Percentiles rank a stretch among this genome's conserved stretches.
phyloP scores from a whole-genome alignment of 371 early-diverging fungal genomes.

The Mortierella sp. region DNA sequence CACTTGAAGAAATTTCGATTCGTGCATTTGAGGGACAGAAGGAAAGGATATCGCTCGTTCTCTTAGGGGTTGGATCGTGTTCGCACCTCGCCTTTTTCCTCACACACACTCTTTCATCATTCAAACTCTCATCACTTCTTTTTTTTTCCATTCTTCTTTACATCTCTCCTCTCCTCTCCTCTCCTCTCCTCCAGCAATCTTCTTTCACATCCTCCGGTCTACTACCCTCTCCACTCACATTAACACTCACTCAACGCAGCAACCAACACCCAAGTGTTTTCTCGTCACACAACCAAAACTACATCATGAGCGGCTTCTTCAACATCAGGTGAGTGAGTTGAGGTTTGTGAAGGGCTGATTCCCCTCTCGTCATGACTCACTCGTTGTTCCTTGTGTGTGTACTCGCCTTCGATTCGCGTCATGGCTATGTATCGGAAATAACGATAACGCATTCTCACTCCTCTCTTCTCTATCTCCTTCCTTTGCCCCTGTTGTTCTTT shows the following conservation, averaged over 20 bases:
- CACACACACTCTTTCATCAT: too few relatives aligned
- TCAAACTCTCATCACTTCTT: background rate
- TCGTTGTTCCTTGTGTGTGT: background rate
- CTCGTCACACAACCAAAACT: background rate
- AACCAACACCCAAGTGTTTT: background rate
- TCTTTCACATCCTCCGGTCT: too few relatives aligned
- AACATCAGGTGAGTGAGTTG: slow-evolving; percentile 52
- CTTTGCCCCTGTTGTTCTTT: background rate
- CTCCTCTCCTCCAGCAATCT: background rate
- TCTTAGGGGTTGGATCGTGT: too few relatives aligned
- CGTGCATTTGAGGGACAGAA: too few relatives aligned
- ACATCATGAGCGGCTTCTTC: slow-evolving; percentile 55
- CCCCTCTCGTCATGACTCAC: background rate
- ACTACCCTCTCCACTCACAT: too few relatives aligned
- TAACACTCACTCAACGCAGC: background rate
- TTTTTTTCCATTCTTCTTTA: background rate
- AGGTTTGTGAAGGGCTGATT: too few relatives aligned
- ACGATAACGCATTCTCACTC: too few relatives aligned
- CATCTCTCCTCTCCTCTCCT: background rate
- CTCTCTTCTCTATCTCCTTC: background rate
- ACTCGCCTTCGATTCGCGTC: background rate
- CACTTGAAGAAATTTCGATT: too few relatives aligned
- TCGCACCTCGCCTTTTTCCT: too few relatives aligned
- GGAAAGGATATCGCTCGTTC: too few relatives aligned
- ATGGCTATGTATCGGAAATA: background rate